phyloP scores from a whole-genome alignment of 768 basidiomycete species.

The Trametopsis cervina region DNA sequence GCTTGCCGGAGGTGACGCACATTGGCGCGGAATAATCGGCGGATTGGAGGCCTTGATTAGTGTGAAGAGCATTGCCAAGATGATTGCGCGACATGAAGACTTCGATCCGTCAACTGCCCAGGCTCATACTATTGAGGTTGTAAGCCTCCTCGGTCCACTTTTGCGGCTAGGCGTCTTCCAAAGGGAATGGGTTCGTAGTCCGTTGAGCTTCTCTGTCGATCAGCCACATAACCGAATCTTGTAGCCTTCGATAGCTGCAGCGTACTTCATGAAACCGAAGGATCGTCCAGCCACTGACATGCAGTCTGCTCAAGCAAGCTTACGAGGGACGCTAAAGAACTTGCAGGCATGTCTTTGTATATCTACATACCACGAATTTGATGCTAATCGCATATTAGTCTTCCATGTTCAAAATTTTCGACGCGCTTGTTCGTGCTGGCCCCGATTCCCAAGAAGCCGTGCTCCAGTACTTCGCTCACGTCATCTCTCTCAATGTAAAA shows the following conservation, averaged over 20 bases:
- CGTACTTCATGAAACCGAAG: constrained; percentile 85
- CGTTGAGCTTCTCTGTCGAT: not conserved
- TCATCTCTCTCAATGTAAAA: constrained; percentile 70
- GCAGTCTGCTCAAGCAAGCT: constrained; percentile 75
- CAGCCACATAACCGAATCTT: constrained; percentile 4
- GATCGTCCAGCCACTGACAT: constrained; percentile 67
- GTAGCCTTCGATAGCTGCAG: constrained; percentile 68
- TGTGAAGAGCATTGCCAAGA: constrained; percentile 75
- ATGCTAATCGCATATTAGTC: constrained; percentile 29
- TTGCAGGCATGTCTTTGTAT: constrained; percentile 50
- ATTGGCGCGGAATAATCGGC: constrained; percentile 81
- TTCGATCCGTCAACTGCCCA: constrained; percentile 64
- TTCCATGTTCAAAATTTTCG: constrained; percentile 83
- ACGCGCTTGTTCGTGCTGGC: constrained; percentile 80
- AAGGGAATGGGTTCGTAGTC: constrained; percentile 72
- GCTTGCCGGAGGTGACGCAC: constrained; percentile 61
- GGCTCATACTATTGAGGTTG: constrained; percentile 53
- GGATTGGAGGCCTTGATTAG: constrained; percentile 77
- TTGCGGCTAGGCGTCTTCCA: constrained; percentile 80
- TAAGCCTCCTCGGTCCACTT: constrained; percentile 77
- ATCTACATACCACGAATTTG: not conserved
- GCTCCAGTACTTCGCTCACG: constrained; percentile 72
- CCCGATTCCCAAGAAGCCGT: constrained; percentile 75
- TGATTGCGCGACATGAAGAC: constrained; percentile 69
- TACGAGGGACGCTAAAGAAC: constrained; percentile 80